Evolutionary conservation across 306 rosid species (phyloP).

Genomic region (Datisca glomerata): DNA sequence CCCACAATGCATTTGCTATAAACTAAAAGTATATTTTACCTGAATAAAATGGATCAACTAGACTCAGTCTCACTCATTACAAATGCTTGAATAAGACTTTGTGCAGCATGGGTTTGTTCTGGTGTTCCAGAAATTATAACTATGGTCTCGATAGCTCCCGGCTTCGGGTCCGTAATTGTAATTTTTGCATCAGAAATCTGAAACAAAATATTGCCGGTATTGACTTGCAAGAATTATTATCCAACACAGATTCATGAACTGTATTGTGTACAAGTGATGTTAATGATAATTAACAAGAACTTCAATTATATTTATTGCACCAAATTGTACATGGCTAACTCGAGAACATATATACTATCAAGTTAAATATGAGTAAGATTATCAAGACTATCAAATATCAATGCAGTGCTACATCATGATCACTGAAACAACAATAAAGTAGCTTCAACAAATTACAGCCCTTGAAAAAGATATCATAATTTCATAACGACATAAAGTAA

Average conservation of each 20-base stretch:
- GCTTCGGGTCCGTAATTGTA: constrained; percentile 69
- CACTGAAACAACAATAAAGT: too few species aligned
- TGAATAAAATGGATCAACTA: constrained; percentile 29
- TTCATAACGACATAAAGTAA: too few species aligned
- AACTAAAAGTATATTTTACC: too few species aligned
- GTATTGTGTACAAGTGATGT: too few species aligned
- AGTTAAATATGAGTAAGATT: too few species aligned
- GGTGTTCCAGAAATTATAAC: constrained; percentile 92
- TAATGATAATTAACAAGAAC: too few species aligned
- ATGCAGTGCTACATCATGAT: too few species aligned
- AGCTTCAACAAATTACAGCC: too few species aligned
- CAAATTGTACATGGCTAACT: background rate
- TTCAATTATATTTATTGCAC: background rate
- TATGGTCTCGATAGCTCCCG: constrained; percentile 79
- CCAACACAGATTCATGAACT: too few species aligned
- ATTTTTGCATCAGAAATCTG: constrained; percentile 96
- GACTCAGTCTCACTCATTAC: constrained; percentile 80
- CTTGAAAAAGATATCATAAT: too few species aligned
- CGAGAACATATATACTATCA: too few species aligned
- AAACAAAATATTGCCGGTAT: constrained; percentile 5
- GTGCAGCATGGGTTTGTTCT: constrained; percentile 97
- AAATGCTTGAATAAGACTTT: constrained; percentile 96
- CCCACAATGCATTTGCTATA: constrained; percentile 6
- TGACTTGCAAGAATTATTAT: background rate
- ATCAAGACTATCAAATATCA: too few species aligned